These are phyloP conservation scores for Apiospora koreana DNA, from an alignment of 2,329 filamentous ascomycete genomes.

Conservation along the genomic window DNA sequence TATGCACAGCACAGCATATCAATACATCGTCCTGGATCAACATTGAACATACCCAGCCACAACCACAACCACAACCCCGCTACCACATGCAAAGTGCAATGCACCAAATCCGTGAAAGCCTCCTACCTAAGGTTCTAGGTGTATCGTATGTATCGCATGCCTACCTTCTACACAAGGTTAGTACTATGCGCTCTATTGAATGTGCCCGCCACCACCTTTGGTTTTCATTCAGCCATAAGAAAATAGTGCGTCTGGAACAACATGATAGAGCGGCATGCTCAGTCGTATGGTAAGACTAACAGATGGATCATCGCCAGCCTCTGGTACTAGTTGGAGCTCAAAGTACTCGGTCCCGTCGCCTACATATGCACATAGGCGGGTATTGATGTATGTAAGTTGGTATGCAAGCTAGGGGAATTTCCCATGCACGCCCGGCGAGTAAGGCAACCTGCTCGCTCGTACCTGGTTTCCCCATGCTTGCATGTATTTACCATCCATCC, in stretches of 20 bases:
- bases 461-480: background rate
- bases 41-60: no score
- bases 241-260: background rate
- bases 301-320: background rate
- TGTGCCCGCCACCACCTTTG: background rate
- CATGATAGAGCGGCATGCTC: background rate
- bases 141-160: background rate
- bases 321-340: background rate
- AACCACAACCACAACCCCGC: background rate
- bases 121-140: no score
- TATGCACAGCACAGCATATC: no score
- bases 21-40: background rate
- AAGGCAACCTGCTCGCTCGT: background rate
- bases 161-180: background rate
- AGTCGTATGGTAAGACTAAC: background rate
- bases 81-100: background rate
- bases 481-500: background rate
- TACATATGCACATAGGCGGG: background rate
- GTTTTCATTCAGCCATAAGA: background rate
- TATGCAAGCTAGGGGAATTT: slow-evolving; percentile 8
- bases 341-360: background rate
- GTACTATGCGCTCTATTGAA: background rate
- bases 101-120: background rate
- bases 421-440: background rate
- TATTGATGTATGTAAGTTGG: background rate